Evolutionary conservation across 2,329 filamentous ascomycete species (phyloP).

Genomic region (Talaromyces albobiverticillius): DNA sequence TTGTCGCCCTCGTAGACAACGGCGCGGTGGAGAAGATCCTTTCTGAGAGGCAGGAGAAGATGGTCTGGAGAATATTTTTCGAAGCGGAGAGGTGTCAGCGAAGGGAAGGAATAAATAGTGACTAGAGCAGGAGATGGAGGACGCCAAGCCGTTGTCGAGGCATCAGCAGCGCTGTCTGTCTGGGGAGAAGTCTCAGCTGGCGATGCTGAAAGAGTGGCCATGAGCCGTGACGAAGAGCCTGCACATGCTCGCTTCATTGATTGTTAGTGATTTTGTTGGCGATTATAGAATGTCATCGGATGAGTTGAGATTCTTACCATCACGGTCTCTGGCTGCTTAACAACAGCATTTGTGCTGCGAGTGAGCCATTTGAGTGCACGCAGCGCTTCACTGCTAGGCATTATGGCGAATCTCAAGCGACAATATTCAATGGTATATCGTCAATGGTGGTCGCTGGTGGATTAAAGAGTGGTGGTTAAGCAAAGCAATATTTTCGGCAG

Average conservation of each 20-base stretch:
- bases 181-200: slow-evolving; percentile 18
- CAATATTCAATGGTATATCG: background rate
- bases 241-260: slow-evolving; percentile 40
- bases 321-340: slow-evolving; percentile 32
- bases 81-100: slow-evolving; percentile 77
- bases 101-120: slow-evolving; percentile 87
- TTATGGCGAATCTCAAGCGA: slow-evolving; percentile 20
- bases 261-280: background rate
- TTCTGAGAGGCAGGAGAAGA: slow-evolving; percentile 80
- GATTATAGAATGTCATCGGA: background rate
- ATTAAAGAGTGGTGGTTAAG: too few species aligned
- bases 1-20: slow-evolving; percentile 89
- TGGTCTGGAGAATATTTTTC: slow-evolving; percentile 77
- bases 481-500: slow-evolving; percentile 15
- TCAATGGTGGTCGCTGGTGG: background rate
- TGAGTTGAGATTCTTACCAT: slow-evolving; percentile 27
- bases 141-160: slow-evolving; percentile 32
- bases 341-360: slow-evolving; percentile 32
- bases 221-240: slow-evolving; percentile 41
- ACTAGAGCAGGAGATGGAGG: slow-evolving; percentile 65
- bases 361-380: slow-evolving; percentile 38
- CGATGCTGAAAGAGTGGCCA: slow-evolving; percentile 42
- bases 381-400: slow-evolving; percentile 36
- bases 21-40: slow-evolving; percentile 88
- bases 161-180: slow-evolving; percentile 16